Evolutionary conservation across 2,329 filamentous ascomycete genomes (phyloP).

Genomic region (Colletotrichum chlorophyti): DNA sequence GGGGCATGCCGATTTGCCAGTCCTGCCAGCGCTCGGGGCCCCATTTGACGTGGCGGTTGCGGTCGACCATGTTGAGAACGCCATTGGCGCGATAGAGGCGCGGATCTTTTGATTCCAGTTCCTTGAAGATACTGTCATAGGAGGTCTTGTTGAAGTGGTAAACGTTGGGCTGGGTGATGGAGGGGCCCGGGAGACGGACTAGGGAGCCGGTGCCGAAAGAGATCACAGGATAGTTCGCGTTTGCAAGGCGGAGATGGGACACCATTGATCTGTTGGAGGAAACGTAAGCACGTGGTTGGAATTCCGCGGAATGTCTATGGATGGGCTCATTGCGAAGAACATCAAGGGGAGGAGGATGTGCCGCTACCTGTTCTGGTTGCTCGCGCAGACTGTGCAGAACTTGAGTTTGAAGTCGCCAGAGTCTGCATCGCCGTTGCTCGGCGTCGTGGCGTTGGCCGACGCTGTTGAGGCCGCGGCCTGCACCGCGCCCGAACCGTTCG

Average conservation of each 20-base stretch:
- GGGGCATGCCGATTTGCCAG: slow-evolving; percentile 87
- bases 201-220: slow-evolving; percentile 97
- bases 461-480: slow-evolving; percentile 32
- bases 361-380: slow-evolving; percentile 90
- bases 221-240: slow-evolving; percentile 90
- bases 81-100: slow-evolving; percentile 91
- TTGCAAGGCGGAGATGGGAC: slow-evolving; percentile 91
- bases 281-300: too few species aligned
- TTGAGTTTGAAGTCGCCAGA: slow-evolving; percentile 82
- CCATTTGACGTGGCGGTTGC: slow-evolving; percentile 92
- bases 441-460: slow-evolving; percentile 35
- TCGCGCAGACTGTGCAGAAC: slow-evolving; percentile 98
- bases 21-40: slow-evolving; percentile 98
- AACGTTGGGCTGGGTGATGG: slow-evolving; percentile 92
- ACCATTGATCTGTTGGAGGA: slow-evolving; percentile 81
- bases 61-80: slow-evolving; percentile 92
- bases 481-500: slow-evolving; percentile 43
- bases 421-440: slow-evolving; percentile 53
- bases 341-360: neutral
- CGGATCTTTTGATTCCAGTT: slow-evolving; percentile 84
- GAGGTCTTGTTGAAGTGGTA: slow-evolving; percentile 98
- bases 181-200: slow-evolving; percentile 89
- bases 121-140: slow-evolving; percentile 92
- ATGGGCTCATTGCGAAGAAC: too few species aligned
- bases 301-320: too few species aligned